These are phyloP conservation scores for Pestalotiopsis fici DNA, from an alignment of 2,329 filamentous ascomycete genomes.

Conservation along the genomic window DNA sequence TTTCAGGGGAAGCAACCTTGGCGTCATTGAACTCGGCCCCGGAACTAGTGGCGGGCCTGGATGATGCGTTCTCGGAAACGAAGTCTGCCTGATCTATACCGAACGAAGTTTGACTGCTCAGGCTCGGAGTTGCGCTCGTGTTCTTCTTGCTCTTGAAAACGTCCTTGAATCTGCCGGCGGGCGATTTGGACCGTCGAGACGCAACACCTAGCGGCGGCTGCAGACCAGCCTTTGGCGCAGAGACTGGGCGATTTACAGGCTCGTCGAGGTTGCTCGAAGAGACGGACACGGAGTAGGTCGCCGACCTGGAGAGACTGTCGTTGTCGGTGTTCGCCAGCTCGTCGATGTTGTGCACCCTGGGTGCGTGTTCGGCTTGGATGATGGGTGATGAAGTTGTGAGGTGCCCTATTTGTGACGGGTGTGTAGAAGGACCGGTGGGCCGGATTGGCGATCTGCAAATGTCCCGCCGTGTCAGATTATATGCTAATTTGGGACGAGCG, in stretches of 20 bases:
- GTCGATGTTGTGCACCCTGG: constrained; percentile 42
- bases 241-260: constrained; percentile 25
- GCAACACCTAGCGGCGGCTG: constrained; percentile 42
- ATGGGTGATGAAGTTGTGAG: constrained; percentile 70
- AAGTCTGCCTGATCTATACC: constrained; percentile 16
- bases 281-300: constrained; percentile 34
- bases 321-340: constrained; percentile 22
- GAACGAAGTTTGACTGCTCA: constrained; percentile 32
- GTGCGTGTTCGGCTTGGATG: constrained; percentile 58
- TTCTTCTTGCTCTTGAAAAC: constrained; percentile 65
- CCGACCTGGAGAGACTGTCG: constrained; percentile 33
- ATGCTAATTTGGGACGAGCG: background rate
- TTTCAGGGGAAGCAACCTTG: constrained; percentile 17
- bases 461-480: constrained; percentile 14
- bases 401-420: constrained; percentile 68
- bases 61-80: constrained; percentile 12
- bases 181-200: constrained; percentile 65
- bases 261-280: constrained; percentile 27
- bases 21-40: constrained; percentile 17
- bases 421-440: constrained; percentile 54
- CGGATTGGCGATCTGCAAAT: constrained; percentile 30
- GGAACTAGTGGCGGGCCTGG: constrained; percentile 10
- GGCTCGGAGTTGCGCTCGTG: constrained; percentile 45
- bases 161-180: constrained; percentile 70
- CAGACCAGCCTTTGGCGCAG: constrained; percentile 36